Percentiles rank a stretch among this genome's conserved stretches.
Conservation (phyloP, 805 yeast genomes). For the Ogataea methanolica region DNA sequence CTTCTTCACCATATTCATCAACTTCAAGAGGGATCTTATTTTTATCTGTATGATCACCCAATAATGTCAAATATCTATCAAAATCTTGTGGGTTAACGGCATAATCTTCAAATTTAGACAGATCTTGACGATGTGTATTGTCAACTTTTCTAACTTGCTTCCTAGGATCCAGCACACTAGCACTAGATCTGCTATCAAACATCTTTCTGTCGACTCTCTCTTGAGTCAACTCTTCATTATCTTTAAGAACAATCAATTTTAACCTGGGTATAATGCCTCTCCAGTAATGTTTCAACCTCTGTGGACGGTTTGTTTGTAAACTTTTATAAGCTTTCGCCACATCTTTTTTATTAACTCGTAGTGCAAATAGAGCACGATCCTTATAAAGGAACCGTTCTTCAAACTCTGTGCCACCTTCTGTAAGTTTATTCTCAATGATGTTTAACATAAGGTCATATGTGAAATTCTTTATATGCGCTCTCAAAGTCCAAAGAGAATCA, state of each 20-base stretch:
- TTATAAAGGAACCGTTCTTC: too few relatives aligned
- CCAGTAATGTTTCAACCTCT: slow-evolving; percentile 17
- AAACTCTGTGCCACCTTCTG: too few relatives aligned
- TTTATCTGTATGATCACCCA: neutral
- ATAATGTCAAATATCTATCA: neutral
- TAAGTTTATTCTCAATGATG: slow-evolving; percentile 7
- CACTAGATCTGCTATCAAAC: too few relatives aligned
- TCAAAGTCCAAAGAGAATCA: slow-evolving; percentile 10
- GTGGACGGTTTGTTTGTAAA: slow-evolving; percentile 5
- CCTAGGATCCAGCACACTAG: too few relatives aligned
- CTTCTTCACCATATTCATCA: slow-evolving; percentile 6
- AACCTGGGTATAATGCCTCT: slow-evolving; percentile 12
- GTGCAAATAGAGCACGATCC: too few relatives aligned
- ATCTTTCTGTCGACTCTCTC: neutral
- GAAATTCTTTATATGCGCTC: slow-evolving; percentile 8
- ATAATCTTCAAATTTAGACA: too few relatives aligned
- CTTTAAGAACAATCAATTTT: slow-evolving; percentile 6
- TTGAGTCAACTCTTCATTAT: slow-evolving; percentile 1
- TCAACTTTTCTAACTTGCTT: too few relatives aligned
- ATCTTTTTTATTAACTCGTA: slow-evolving; percentile 6
- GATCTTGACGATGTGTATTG: neutral
- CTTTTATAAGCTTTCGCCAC: slow-evolving; percentile 5
- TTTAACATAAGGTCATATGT: slow-evolving; percentile 12
- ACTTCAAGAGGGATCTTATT: neutral
- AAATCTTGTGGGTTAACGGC: slow-evolving; percentile 5